Evolutionary conservation across 2,329 filamentous ascomycete species (phyloP).

Genomic region (Tolypocladium amazonense): DNA sequence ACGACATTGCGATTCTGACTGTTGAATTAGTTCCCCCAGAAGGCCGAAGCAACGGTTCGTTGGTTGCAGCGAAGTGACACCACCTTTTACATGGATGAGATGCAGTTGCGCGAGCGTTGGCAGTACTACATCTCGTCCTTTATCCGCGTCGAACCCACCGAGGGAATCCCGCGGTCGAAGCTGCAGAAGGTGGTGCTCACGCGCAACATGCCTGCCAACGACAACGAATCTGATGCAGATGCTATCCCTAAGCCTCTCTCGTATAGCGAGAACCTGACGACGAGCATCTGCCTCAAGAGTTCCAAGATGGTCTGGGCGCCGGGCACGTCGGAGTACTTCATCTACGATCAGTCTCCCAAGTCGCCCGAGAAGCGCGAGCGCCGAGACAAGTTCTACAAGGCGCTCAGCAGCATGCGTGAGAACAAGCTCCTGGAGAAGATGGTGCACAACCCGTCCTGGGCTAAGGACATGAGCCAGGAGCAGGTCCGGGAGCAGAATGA

Average conservation of each 20-base stretch:
- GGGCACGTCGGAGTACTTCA: slow-evolving; percentile 57
- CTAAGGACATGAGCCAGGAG: slow-evolving; percentile 70
- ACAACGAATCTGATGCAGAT: slow-evolving; percentile 54
- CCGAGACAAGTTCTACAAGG: slow-evolving; percentile 40
- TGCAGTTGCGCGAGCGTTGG: slow-evolving; percentile 76
- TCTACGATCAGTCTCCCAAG: slow-evolving; percentile 61
- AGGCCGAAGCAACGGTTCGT: slow-evolving; percentile 60
- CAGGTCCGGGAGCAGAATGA: slow-evolving; percentile 66
- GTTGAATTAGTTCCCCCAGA: slow-evolving; percentile 48
- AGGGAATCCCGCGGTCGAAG: slow-evolving; percentile 56
- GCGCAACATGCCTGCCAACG: slow-evolving; percentile 55
- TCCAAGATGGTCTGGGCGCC: slow-evolving; percentile 72
- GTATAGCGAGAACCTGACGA: slow-evolving; percentile 56
- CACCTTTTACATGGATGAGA: slow-evolving; percentile 80
- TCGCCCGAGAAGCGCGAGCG: slow-evolving; percentile 52
- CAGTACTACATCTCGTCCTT: slow-evolving; percentile 93
- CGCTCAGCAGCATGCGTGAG: slow-evolving; percentile 51
- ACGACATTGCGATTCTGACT: background rate
- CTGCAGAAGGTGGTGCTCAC: slow-evolving; percentile 60
- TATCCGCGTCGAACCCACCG: slow-evolving; percentile 78
- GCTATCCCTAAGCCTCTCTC: slow-evolving; percentile 49
- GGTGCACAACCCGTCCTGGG: slow-evolving; percentile 70
- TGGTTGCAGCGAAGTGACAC: slow-evolving; percentile 58
- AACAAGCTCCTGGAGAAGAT: slow-evolving; percentile 67
- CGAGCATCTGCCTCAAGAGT: slow-evolving; percentile 67